Base-by-base conservation (phyloP, 2,329 filamentous ascomycete species). In the Acarospora socialis region DNA sequence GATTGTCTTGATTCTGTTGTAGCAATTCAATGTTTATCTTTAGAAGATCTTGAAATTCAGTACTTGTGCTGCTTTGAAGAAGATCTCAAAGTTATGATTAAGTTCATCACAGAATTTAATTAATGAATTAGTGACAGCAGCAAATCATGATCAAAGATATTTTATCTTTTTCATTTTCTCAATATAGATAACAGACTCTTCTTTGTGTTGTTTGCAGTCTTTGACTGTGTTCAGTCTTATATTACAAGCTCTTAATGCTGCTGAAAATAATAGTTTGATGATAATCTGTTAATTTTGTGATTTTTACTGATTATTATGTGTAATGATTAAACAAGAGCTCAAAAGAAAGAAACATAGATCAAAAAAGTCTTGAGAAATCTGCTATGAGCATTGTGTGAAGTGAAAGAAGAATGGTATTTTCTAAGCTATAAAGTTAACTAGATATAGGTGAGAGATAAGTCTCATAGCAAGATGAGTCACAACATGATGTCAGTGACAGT, bases 11-110 rank as follows among this genome's bases (percentile, higher is more conserved):
- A 25, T 25, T 10, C 23, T 25, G 4, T 25, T 25, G 23, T 25
- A 25, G 23, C 8, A 7, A 25, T 25, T 10, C 23, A 25, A 2
- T 7, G 23, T 25, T 7, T 15, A 25, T 10, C 16, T 25, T 10
- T 15, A 25, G 16, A 25, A 30, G 18, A 33, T 33, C 15, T 27
- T 33, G 4, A 33, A 33, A 8, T 33, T 16, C 3, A 15, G 31
- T 16, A 33, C 22, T 33, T 28, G 23, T 28, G 31, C 31, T 1
- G 26, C 22, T 13, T 16, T 12, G 23, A 26, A 24, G 23, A 33
- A 33, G 14, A 24, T 18, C 28, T 10, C 14, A 30, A 24, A 24
- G 7, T 22, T 3, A 9, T 22, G 7, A 2, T 10, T n/a, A 9
- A 31, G 12, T 13, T 31, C 29, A 12, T n/a, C 3, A n/a, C 29